Conservation (phyloP, 352 stramenopile genomes). For the Globisporangium carolinianum region DNA sequence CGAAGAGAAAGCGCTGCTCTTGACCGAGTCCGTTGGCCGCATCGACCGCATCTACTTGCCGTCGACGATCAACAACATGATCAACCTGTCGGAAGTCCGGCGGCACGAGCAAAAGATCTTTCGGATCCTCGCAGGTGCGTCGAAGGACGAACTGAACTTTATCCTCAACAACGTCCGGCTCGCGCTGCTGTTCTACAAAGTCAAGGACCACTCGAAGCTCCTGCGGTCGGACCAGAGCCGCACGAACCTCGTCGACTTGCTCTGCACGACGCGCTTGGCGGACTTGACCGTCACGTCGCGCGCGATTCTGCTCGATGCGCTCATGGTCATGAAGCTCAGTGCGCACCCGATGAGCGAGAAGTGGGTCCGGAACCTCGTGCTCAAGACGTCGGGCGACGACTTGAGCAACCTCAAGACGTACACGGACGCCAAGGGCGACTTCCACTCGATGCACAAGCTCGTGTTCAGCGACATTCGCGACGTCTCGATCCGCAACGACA, state of each 20-base stretch:
- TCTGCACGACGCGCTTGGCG: slow-evolving; percentile 90
- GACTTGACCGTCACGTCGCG: slow-evolving; percentile 91
- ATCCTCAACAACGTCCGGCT: slow-evolving; percentile 93
- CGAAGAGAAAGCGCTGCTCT: slow-evolving; percentile 69
- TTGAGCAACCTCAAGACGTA: slow-evolving; percentile 95
- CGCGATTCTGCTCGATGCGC: slow-evolving; percentile 91
- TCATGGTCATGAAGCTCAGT: slow-evolving; percentile 97
- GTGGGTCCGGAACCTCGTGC: slow-evolving; percentile 96
- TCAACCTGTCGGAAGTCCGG: slow-evolving; percentile 77
- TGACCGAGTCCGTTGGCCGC: slow-evolving; percentile 59
- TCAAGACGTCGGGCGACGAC: slow-evolving; percentile 94
- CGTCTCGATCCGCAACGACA: slow-evolving; percentile 82
- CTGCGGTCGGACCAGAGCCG: slow-evolving; percentile 74
- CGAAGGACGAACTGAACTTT: slow-evolving; percentile 96
- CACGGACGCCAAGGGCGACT: slow-evolving; percentile 95
- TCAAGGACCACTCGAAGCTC: slow-evolving; percentile 89
- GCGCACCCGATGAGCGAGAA: slow-evolving; percentile 92
- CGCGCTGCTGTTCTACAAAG: slow-evolving; percentile 97
- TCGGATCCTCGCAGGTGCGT: slow-evolving; percentile 91
- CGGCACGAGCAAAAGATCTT: slow-evolving; percentile 94
- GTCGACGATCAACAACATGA: slow-evolving; percentile 87
- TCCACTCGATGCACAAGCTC: slow-evolving; percentile 97
- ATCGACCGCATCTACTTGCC: slow-evolving; percentile 83
- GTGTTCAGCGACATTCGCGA: slow-evolving; percentile 95
- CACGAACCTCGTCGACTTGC: slow-evolving; percentile 92